Conservation (phyloP, 345 rosid species). For the Aquilaria malaccensis region DNA sequence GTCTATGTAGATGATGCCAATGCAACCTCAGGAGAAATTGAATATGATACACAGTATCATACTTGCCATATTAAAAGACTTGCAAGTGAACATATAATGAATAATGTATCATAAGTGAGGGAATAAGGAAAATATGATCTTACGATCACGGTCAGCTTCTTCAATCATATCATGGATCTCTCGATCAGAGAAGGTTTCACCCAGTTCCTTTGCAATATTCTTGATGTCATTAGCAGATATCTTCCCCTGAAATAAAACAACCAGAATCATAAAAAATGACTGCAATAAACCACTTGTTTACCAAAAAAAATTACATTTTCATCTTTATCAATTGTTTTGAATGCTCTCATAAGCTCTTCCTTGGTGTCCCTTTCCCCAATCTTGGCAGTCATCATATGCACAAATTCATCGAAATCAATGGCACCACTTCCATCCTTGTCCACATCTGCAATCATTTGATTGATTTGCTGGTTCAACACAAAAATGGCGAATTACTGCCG, state of each 20-base stretch:
- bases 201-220: slow-evolving; percentile 62
- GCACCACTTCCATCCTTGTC: slow-evolving; percentile 98
- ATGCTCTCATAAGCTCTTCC: slow-evolving; percentile 85
- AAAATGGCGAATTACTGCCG: background rate
- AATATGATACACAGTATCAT: background rate
- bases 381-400: slow-evolving; percentile 92
- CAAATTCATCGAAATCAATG: slow-evolving; percentile 94
- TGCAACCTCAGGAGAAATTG: background rate
- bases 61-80: background rate
- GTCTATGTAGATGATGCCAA: background rate
- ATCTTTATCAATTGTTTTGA: slow-evolving; percentile 78
- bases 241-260: slow-evolving; percentile 46
- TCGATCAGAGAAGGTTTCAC: slow-evolving; percentile 57
- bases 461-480: slow-evolving; percentile 61
- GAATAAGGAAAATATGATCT: slow-evolving; percentile 16
- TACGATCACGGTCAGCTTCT: slow-evolving; percentile 83
- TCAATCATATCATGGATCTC: slow-evolving; percentile 77
- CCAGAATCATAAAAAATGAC: background rate
- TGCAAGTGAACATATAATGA: background rate
- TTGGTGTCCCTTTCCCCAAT: slow-evolving; percentile 92
- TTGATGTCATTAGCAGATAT: slow-evolving; percentile 62
- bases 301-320: slow-evolving; percentile 41
- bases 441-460: slow-evolving; percentile 94
- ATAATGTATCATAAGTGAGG: background rate
- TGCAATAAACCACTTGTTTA: background rate